These are phyloP conservation scores for Areca catechu DNA, from an alignment of 176 grass and related monocot genomes.

Conservation along the genomic window DNA sequence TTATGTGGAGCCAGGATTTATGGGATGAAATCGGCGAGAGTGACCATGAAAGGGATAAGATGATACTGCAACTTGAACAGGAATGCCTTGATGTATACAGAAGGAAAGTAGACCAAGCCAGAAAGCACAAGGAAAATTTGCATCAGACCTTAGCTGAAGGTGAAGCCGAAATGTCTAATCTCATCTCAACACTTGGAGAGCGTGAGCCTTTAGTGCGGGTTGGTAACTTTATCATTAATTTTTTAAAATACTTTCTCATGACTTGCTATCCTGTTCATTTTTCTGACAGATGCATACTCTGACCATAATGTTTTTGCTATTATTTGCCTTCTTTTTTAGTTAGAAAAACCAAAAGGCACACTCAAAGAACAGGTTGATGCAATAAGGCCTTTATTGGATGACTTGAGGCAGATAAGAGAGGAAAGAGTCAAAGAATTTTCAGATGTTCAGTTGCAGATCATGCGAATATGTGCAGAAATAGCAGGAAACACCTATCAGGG, in stretches of 20 bases:
- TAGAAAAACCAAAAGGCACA: slow-evolving; percentile 49
- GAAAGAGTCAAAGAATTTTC: slow-evolving; percentile 52
- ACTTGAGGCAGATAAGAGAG: slow-evolving; percentile 56
- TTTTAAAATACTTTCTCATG: too few species aligned
- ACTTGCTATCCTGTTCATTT: too few species aligned
- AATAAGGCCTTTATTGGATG: slow-evolving; percentile 51
- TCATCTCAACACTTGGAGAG: slow-evolving; percentile 70
- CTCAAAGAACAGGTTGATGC: slow-evolving; percentile 60
- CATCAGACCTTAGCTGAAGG: slow-evolving; percentile 39
- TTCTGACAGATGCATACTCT: too few species aligned
- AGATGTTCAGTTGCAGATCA: slow-evolving; percentile 45
- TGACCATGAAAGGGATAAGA: slow-evolving; percentile 59
- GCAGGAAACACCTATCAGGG: slow-evolving; percentile 49
- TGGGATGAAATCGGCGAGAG: slow-evolving; percentile 53
- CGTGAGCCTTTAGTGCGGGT: slow-evolving; percentile 67
- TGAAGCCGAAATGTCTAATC: slow-evolving; percentile 49
- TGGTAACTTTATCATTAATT: slow-evolving; percentile 10
- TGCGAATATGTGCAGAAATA: slow-evolving; percentile 52
- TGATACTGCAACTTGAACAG: slow-evolving; percentile 67
- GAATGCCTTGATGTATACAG: slow-evolving; percentile 76
- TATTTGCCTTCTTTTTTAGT: slow-evolving; percentile 24
- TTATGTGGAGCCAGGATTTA: neutral
- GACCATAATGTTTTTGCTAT: too few species aligned
- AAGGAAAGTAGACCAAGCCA: slow-evolving; percentile 49
- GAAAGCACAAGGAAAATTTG: slow-evolving; percentile 48